Percentiles rank a stretch among this genome's conserved stretches.
Evolutionary conservation across 2,329 filamentous ascomycete genomes (phyloP).

Genomic region (Calonectria hongkongensis): DNA sequence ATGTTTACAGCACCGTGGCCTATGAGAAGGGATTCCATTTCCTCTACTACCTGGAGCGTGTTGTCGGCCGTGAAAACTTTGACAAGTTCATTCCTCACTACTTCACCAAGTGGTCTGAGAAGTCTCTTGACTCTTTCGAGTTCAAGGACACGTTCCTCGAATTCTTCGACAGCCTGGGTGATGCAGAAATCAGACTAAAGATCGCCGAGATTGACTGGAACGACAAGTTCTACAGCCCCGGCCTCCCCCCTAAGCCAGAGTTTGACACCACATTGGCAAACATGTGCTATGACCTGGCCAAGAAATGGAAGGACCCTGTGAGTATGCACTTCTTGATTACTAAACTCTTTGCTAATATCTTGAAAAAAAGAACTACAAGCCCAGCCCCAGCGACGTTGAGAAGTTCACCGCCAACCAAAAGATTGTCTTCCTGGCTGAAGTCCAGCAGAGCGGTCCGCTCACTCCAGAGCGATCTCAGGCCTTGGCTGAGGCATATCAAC

Average conservation of each 20-base stretch:
- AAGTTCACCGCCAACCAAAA: constrained; percentile 90
- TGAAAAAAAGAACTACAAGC: constrained; percentile 72
- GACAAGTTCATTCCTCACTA: constrained; percentile 98
- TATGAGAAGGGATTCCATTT: constrained; percentile 99
- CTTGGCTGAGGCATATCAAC: constrained; percentile 85
- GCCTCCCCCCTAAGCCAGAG: constrained; percentile 90
- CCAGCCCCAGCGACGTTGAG: constrained; percentile 80
- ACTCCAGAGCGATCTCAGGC: constrained; percentile 78
- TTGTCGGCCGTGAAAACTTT: constrained; percentile 90
- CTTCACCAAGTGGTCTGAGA: constrained; percentile 88
- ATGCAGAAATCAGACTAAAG: constrained; percentile 78
- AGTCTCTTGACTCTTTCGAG: constrained; percentile 93
- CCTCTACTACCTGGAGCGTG: constrained; percentile 90
- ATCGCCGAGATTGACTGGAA: constrained; percentile 91
- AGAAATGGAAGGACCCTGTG: constrained; percentile 83
- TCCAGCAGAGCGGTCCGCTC: constrained; percentile 80
- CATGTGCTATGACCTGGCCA: constrained; percentile 86
- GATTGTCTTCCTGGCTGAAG: constrained; percentile 89
- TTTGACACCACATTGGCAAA: constrained; percentile 94
- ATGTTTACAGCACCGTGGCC: constrained; percentile 93
- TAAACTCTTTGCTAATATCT: constrained; percentile 52
- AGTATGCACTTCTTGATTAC: constrained; percentile 54
- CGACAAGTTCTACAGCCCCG: constrained; percentile 89
- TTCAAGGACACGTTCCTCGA: constrained; percentile 92
- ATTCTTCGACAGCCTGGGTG: constrained; percentile 83